phyloP scores from a whole-genome alignment of 441 rosid genomes.

The Populus hybrid region DNA sequence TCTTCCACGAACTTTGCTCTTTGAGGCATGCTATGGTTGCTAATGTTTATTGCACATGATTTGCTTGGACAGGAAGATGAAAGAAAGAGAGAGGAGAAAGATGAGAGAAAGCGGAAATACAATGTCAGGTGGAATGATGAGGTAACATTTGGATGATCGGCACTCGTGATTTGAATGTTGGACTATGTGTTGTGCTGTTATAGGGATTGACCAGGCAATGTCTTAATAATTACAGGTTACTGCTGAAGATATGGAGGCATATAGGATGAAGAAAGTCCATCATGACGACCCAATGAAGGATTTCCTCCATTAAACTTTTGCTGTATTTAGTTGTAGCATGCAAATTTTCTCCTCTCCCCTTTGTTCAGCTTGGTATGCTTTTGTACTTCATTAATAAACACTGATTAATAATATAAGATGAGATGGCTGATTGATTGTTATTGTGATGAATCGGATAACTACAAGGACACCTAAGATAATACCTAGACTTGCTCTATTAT shows the following conservation, averaged over 20 bases:
- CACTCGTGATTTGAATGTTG: not conserved
- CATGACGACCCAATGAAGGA: constrained; percentile 88
- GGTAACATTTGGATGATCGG: constrained; percentile 35
- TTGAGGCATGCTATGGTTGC: not conserved
- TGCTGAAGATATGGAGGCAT: constrained; percentile 89
- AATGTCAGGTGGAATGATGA: constrained; percentile 80
- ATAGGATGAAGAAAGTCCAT: constrained; percentile 71
- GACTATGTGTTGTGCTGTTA: not conserved
- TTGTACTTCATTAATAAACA: too few relatives aligned
- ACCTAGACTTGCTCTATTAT: too few relatives aligned
- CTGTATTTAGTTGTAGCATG: not conserved
- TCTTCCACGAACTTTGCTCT: too few relatives aligned
- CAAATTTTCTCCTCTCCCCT: too few relatives aligned
- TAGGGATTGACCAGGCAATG: not conserved
- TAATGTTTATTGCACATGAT: not conserved
- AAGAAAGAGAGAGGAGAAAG: constrained; percentile 66
- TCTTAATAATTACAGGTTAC: constrained; percentile 50
- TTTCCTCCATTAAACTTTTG: constrained; percentile 35
- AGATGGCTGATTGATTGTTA: too few relatives aligned
- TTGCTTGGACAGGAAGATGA: constrained; percentile 57
- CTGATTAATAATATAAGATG: too few relatives aligned
- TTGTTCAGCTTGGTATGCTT: not conserved
- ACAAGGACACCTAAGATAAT: too few relatives aligned
- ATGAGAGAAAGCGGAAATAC: constrained; percentile 90
- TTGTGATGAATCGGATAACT: too few relatives aligned